Evolutionary conservation across 2,329 filamentous ascomycete species (phyloP).

Genomic region (Diaporthe sp.): DNA sequence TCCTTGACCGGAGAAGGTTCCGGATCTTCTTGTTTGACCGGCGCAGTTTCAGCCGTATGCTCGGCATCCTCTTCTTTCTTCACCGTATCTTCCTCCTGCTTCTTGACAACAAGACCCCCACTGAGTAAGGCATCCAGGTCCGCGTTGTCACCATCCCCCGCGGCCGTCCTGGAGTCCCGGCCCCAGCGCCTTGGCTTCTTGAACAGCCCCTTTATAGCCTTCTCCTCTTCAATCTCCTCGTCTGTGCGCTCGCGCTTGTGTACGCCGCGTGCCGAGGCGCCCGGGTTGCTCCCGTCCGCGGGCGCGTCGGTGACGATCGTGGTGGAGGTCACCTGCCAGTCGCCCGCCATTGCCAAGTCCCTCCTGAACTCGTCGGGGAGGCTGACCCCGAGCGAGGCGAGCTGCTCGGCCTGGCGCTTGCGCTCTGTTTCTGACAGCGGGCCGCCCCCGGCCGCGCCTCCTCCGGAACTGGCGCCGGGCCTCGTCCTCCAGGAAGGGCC

Average conservation of each 20-base stretch:
- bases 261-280: constrained; percentile 67
- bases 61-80: constrained; percentile 47
- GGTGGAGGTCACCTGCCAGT: constrained; percentile 84
- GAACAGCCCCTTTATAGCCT: constrained; percentile 69
- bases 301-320: constrained; percentile 63
- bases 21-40: constrained; percentile 56
- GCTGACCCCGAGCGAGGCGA: constrained; percentile 88
- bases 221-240: constrained; percentile 72
- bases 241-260: constrained; percentile 74
- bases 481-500: constrained; percentile 46
- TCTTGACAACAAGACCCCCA: constrained; percentile 50
- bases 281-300: constrained; percentile 55
- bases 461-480: neutral
- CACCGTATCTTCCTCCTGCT: constrained; percentile 47
- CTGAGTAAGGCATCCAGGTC: constrained; percentile 75
- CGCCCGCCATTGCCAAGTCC: constrained; percentile 89
- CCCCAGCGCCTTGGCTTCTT: constrained; percentile 72
- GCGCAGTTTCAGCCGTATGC: constrained; percentile 46
- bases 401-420: constrained; percentile 87
- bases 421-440: constrained; percentile 72
- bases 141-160: constrained; percentile 57
- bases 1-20: constrained; percentile 53
- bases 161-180: constrained; percentile 64
- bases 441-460: neutral
- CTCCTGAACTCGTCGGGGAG: constrained; percentile 83